These are phyloP conservation scores for Dentipellis sp. DNA, from an alignment of 768 basidiomycete species.

Conservation along the genomic window DNA sequence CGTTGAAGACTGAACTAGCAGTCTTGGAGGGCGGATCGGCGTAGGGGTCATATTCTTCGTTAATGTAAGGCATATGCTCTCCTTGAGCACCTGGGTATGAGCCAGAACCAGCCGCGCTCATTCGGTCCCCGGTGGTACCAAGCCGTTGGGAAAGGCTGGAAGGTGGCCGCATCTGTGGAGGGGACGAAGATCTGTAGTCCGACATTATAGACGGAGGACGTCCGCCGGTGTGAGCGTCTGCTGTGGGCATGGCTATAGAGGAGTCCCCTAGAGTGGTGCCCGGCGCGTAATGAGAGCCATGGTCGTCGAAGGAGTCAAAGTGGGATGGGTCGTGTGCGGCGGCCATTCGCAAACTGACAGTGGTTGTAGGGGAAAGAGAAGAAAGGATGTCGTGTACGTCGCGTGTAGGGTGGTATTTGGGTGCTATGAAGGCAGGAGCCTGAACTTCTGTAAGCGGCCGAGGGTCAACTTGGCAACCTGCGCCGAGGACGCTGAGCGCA, in stretches of 20 bases:
- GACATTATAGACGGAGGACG: neutral
- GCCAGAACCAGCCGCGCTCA: too few relatives aligned
- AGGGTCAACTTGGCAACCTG: too few relatives aligned
- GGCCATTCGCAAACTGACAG: neutral
- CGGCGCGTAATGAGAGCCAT: neutral
- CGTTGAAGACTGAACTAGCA: neutral
- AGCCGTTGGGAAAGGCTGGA: too few relatives aligned
- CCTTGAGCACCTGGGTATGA: too few relatives aligned
- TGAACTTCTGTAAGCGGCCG: too few relatives aligned
- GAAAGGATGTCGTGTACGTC: neutral
- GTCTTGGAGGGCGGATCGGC: neutral
- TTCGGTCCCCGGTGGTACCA: too few relatives aligned
- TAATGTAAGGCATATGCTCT: too few relatives aligned
- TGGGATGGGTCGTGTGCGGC: neutral
- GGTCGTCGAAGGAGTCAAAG: neutral
- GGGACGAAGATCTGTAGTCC: neutral
- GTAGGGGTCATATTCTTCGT: constrained; percentile 8
- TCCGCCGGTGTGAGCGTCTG: neutral
- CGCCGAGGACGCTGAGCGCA: too few relatives aligned
- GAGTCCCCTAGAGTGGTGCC: neutral
- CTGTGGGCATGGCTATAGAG: neutral
- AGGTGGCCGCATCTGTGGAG: neutral
- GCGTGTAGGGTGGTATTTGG: neutral
- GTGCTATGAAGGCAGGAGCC: too few relatives aligned
- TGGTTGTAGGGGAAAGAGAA: too few relatives aligned